These are phyloP conservation scores for Chytridium lagenaria DNA, from an alignment of 371 early-diverging fungal genomes.

Conservation along the genomic window DNA sequence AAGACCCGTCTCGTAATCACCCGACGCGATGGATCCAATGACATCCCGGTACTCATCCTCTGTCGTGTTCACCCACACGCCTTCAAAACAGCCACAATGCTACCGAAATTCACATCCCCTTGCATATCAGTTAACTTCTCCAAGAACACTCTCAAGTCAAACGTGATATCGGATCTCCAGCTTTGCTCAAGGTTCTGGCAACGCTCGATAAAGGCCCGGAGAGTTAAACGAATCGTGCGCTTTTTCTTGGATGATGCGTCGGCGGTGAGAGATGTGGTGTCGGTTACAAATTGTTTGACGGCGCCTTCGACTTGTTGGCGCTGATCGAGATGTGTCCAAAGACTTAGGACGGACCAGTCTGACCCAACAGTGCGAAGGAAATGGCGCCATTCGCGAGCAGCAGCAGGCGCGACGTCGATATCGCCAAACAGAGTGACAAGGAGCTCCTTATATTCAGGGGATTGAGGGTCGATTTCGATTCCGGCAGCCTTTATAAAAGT, in stretches of 20 bases:
- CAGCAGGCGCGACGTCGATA: conserved; percentile 24
- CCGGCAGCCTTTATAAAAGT: conserved; percentile 20
- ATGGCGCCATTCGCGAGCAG: conserved; percentile 35
- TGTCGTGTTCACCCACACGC: conserved; percentile 34
- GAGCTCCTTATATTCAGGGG: conserved; percentile 31
- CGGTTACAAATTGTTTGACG: conserved; percentile 21
- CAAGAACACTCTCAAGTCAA: conserved; percentile 29
- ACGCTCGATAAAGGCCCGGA: conserved; percentile 37
- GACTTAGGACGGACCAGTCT: conserved; percentile 31
- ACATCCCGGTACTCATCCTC: conserved; percentile 26
- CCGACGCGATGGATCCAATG: conserved; percentile 34
- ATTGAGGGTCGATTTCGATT: conserved; percentile 28
- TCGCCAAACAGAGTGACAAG: conserved; percentile 33
- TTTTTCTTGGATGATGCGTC: neutral
- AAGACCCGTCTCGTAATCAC: conserved; percentile 25
- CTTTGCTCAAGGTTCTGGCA: conserved; percentile 30
- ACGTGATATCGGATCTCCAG: conserved; percentile 26
- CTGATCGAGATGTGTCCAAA: conserved; percentile 36
- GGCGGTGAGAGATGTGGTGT: neutral
- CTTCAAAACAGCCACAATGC: conserved; percentile 30
- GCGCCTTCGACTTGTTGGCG: conserved; percentile 32
- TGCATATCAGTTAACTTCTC: conserved; percentile 30
- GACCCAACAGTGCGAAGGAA: conserved; percentile 27
- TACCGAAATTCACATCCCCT: conserved; percentile 22
- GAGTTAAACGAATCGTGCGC: conserved; percentile 20